Base-by-base conservation (phyloP, 108 stramenopile genomes). In the Fistulifera pelliculosa region DNA sequence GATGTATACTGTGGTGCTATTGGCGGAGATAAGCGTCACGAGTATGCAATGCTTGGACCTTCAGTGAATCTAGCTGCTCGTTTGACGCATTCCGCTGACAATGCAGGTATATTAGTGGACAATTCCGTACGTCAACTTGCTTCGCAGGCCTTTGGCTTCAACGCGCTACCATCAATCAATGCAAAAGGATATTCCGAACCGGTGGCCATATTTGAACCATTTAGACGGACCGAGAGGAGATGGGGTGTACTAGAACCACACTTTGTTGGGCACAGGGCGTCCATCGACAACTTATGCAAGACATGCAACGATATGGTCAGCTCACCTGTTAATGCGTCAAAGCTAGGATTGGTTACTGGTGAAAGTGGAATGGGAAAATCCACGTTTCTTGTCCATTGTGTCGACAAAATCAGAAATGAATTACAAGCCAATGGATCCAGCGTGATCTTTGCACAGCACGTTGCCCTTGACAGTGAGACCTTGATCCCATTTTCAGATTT, bases 1-100 rank as follows among this genome's bases (percentile, higher is more conserved):
- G 65, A 77, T 52, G 81, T 58, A 13, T 87, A 87, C 48, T 87
- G 85, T 58, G 85, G 85, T 16, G 76, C 81, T 27, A 74, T 87
- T 28, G 85, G 85, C 27, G 81, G 81, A 11, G 56, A 73, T 4
- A 64, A 68, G 27, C 70, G 80, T 11, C 80, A 87, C 64, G 85
- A 72, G 47, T 87, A 69, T 55, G 76, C 81, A 18, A 79, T 77
- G 6, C 62, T 87, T 6, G 81, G 85, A 12, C 78, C 85, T 49
- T 75, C 80, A 4, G 85, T 83, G n/a, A 87, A 87, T 71, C 68
- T 87, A 49, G 68, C 81, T 13, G 81, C 85, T 49, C 63, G 85
- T 17, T 62, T 87, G 41, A 82, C 80, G 85, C 53, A 56, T 21
- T 66, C 49, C 8, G 52, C 69, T 1, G 64, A 54, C 8, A 82